A percentile compares a stretch with the other conserved stretches of the same genome.
These are phyloP conservation scores for Acorus calamus DNA, from an alignment of 106 monocot genomes.

Conservation along the genomic window DNA sequence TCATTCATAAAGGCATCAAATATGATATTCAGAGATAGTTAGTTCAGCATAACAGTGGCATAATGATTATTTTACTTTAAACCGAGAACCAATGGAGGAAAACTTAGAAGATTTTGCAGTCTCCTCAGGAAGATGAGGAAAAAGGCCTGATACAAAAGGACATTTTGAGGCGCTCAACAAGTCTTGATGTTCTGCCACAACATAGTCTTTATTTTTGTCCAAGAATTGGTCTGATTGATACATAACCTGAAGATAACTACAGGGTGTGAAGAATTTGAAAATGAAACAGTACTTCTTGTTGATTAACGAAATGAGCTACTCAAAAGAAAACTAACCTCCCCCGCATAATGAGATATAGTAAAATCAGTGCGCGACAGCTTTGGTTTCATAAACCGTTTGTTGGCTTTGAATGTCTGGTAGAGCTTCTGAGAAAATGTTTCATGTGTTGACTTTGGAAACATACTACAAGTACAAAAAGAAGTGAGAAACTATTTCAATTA, in stretches of 20 bases:
- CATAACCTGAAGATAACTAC: slow-evolving; percentile 41
- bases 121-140: slow-evolving; percentile 69
- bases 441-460: slow-evolving; percentile 98
- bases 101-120: slow-evolving; percentile 84
- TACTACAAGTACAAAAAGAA: slow-evolving; percentile 32
- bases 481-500: not conserved
- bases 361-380: slow-evolving; percentile 91
- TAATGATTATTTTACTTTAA: slow-evolving; percentile 47
- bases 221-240: slow-evolving; percentile 95
- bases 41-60: not conserved
- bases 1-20: not conserved
- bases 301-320: not conserved
- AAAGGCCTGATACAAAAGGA: slow-evolving; percentile 75
- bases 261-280: not conserved
- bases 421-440: slow-evolving; percentile 97
- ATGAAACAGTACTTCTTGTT: not conserved
- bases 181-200: slow-evolving; percentile 93
- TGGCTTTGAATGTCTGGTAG: slow-evolving; percentile 79
- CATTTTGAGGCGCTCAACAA: slow-evolving; percentile 80
- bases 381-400: slow-evolving; percentile 92
- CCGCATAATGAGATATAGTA: slow-evolving; percentile 91
- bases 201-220: slow-evolving; percentile 98
- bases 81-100: slow-evolving; percentile 93
- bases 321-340: slow-evolving; percentile 45
- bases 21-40: not conserved